Evolutionary conservation across 331 rosid genomes (phyloP).

Genomic region (Dryas integrifolia): DNA sequence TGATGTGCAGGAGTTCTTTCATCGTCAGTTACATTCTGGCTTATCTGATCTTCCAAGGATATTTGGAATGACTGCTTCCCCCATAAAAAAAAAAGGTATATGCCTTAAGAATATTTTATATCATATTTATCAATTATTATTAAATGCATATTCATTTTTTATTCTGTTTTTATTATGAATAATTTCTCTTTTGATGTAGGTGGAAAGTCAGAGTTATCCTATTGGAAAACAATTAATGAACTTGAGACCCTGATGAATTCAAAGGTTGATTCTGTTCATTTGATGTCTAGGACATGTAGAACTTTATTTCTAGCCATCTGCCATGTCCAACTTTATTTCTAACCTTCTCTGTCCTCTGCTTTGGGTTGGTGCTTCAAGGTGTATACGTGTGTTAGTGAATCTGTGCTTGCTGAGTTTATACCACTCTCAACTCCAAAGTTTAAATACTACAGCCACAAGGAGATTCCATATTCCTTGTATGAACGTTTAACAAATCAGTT

Average conservation of each 20-base stretch:
- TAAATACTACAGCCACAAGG: constrained; percentile 42
- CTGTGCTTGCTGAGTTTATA: constrained; percentile 54
- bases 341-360: constrained; percentile 4
- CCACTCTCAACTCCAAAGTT: constrained; percentile 70
- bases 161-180: constrained; percentile 8
- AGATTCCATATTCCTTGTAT: constrained; percentile 32
- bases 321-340: not conserved
- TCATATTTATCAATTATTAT: not conserved
- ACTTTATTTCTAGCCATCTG: too few species aligned
- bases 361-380: constrained; percentile 50
- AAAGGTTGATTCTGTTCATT: constrained; percentile 51
- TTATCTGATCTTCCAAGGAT: constrained; percentile 59
- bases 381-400: constrained; percentile 70
- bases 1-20: constrained; percentile 73
- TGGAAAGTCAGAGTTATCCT: constrained; percentile 37
- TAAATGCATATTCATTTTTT: not conserved
- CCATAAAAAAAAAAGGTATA: constrained; percentile 80
- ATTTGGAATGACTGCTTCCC: constrained; percentile 96
- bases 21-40: constrained; percentile 36
- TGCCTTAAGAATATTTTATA: constrained; percentile 3
- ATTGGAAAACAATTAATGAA: constrained; percentile 45
- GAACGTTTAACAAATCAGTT: constrained; percentile 29
- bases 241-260: constrained; percentile 71
- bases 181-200: constrained; percentile 34
- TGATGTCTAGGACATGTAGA: not conserved